Evolutionary conservation across 2,329 filamentous ascomycete species (phyloP), one percentile per base, ranked within the genome.

Genomic region (Nigrospora oryzae): DNA sequence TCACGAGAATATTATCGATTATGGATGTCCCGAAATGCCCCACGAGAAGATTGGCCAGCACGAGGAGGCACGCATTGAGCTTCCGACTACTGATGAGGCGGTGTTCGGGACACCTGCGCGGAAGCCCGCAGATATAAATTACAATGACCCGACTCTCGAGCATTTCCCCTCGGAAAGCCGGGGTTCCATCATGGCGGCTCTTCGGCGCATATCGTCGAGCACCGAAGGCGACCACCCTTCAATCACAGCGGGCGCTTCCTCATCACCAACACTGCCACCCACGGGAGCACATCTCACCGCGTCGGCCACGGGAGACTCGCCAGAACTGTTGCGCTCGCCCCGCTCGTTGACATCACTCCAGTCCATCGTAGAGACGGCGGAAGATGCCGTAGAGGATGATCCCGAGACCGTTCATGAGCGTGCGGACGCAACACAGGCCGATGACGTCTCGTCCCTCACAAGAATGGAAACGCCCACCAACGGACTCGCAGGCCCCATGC

Each of bases 161-260:
- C 47, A 44, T 14, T 61, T 63, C 44, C 59, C 60, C 8, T 56
- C 55, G 11, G 53, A 61, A 12, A 43, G 43, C 40, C 57, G 58
- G 15, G 44, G 52, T 12, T 54, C 59, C 23, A 63, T 63, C 38
- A 42, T 62, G 13, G 56, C 56, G 40, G 48, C 58, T n/a, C 42
- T 63, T 46, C 56, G 57, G 36, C 57, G 56, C 40, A 52, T 63
- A 34, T 59, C 58, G 16, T 52, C 51, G 8, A 55, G 51, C 38
- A 46, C 60, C 35, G 54, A 59, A 2, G 48, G 50, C 10, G 58
- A 61, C 46, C 51, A 49, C n/a, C 51, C 56, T 3, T 41, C 39
- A 5, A 34, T 58, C 16, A 48, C 53, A 17, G 50, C 55, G 16
- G 49, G 39, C 8, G 38, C 44, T 11, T 41, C 51, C 11, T 46